Base-by-base conservation (phyloP, 2,329 filamentous ascomycete species). In the Blastomyces percursus region DNA sequence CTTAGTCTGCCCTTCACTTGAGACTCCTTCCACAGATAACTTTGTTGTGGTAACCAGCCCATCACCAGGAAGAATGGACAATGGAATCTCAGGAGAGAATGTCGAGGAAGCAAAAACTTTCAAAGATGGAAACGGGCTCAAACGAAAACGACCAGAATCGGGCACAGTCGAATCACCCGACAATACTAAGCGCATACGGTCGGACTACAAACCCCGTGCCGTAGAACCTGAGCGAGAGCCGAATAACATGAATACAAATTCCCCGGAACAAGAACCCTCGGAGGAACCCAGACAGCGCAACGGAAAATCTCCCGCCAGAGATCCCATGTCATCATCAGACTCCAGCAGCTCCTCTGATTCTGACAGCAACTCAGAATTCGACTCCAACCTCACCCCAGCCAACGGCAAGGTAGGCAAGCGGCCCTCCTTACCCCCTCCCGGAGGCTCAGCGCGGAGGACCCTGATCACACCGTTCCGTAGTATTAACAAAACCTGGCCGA, bases 361-460 rank as follows among this genome's bases (percentile, higher is more conserved):
- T 11, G 67, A 64, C 21, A 63, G 59, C 7, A 67, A 70, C 16
- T 66, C 67, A 5, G 61, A 67, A 11, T 64, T 64, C 8, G 66
- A 46, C 16, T 35, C 52, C 19, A 57, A 35, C 27, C 54, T 24
- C 19, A 40, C 38, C 9, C 7, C 11, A 4, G 19, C 35, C 6
- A 57, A 57, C 40, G 11, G 2, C 19, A n/a, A 6, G 11, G 2
- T 12, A 24, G n/a, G n/a, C 21, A 57, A 57, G 4, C 16, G 5
- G 3, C 54, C 35, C 2, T n/a, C 35, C 16, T 21, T 42, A 19
- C 54, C 54, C 5, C n/a, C 54, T 5, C 3, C 6, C 16, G 51
- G 27, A 55, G 30, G 30, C 8, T 24, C 35, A 40, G 54, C 35
- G 24, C 21, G 54, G n/a, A 42, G n/a, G 24, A 0, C 21, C 14